A percentile compares a stretch with the other conserved stretches of the same genome.
These are phyloP conservation scores for Beta corolliflora DNA, from an alignment of 179 eudicot species.

Conservation along the genomic window DNA sequence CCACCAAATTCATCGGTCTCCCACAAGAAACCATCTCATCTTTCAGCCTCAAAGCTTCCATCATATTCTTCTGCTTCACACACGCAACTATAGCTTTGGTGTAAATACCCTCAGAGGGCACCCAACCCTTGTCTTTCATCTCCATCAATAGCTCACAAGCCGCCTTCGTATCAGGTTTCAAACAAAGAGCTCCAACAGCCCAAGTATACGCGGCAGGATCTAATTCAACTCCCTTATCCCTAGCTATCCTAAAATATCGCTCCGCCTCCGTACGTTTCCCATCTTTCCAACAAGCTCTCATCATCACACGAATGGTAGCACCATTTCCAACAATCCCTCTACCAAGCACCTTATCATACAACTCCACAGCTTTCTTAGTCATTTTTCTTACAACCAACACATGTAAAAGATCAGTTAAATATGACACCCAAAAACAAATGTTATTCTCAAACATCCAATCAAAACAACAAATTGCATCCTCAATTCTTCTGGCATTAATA, in stretches of 20 bases:
- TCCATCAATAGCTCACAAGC: slow-evolving; percentile 60
- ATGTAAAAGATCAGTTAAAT: slow-evolving; percentile 40
- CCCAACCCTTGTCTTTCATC: slow-evolving; percentile 69
- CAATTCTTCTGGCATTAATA: slow-evolving; percentile 37
- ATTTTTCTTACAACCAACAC: slow-evolving; percentile 40
- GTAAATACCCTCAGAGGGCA: slow-evolving; percentile 59
- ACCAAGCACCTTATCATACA: slow-evolving; percentile 44
- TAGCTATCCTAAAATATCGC: slow-evolving; percentile 50
- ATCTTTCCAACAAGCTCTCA: slow-evolving; percentile 57
- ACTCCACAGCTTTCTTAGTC: slow-evolving; percentile 40
- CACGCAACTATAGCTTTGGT: slow-evolving; percentile 39
- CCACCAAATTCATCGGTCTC: slow-evolving; percentile 47
- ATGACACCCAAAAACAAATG: slow-evolving; percentile 26
- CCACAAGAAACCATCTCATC: slow-evolving; percentile 65
- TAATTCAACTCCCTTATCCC: slow-evolving; percentile 50
- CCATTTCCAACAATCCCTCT: slow-evolving; percentile 45
- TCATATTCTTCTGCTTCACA: slow-evolving; percentile 52
- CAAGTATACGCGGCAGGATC: slow-evolving; percentile 39
- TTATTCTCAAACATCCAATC: slow-evolving; percentile 40
- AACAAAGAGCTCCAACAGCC: slow-evolving; percentile 51
- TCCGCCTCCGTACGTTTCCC: slow-evolving; percentile 51
- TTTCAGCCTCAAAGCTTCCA: slow-evolving; percentile 54
- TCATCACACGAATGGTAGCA: slow-evolving; percentile 48
- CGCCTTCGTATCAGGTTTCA: slow-evolving; percentile 34
- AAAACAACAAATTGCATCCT: slow-evolving; percentile 57